A percentile compares a stretch with the other conserved stretches of the same genome.
phyloP scores from a whole-genome alignment of 1,139 yeast species.

The Taphrina pruni region DNA sequence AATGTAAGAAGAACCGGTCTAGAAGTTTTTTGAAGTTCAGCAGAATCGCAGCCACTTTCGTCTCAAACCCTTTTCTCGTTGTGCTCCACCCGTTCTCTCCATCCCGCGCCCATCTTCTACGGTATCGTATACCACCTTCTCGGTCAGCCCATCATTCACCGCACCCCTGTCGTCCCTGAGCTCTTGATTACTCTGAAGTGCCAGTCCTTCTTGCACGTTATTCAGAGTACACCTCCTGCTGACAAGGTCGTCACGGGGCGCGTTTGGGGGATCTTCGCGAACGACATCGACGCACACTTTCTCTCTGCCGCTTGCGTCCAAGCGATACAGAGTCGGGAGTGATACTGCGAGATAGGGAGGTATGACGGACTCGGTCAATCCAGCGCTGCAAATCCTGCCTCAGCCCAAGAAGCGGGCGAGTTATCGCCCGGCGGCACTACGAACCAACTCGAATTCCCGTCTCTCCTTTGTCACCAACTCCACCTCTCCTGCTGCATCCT shows the following conservation, averaged over 20 bases:
- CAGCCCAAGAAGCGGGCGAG: slow-evolving; percentile 73
- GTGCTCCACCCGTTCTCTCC: background rate
- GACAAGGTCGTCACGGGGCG: too few species aligned
- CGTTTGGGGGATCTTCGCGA: too few species aligned
- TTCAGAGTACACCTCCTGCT: too few species aligned
- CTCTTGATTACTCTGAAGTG: too few species aligned
- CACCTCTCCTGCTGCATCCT: background rate
- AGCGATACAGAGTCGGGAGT: too few species aligned
- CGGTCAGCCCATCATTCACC: background rate
- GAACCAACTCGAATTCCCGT: slow-evolving; percentile 52
- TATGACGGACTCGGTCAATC: slow-evolving; percentile 29
- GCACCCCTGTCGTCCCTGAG: too few species aligned
- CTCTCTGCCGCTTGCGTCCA: too few species aligned
- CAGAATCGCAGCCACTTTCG: background rate
- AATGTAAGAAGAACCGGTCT: too few species aligned
- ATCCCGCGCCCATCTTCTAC: background rate
- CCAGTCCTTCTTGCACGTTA: too few species aligned
- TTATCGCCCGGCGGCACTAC: slow-evolving; percentile 86
- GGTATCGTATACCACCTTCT: background rate
- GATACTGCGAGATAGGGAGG: background rate
- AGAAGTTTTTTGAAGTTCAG: too few species aligned
- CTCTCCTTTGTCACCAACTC: slow-evolving; percentile 35
- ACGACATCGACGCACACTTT: too few species aligned
- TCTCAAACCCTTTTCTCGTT: background rate
- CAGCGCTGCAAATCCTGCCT: slow-evolving; percentile 47